Base-by-base conservation (phyloP, 1,284 basidiomycete species). In the Ustilago sp. region DNA sequence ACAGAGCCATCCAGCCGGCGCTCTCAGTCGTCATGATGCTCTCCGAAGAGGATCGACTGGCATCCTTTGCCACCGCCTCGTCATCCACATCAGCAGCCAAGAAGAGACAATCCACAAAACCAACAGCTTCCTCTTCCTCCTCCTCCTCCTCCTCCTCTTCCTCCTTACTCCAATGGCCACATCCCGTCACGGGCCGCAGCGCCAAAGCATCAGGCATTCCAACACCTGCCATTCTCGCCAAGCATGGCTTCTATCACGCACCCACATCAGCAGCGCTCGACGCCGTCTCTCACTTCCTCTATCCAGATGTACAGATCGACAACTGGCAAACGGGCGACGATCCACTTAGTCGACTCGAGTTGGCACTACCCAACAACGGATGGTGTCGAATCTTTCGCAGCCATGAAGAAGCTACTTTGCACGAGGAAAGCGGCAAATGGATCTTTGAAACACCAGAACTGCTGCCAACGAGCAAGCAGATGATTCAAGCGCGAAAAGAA, bases 171-270 rank as follows among this genome's bases (percentile, higher is more conserved):
- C 39, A 39, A 60, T 80, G 77, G 79, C 79, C 77, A 8, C 73
- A 78, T 70, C 73, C 72, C 39, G 57, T 64, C 50, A 62, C 65
- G 0, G 64, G 59, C 4, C 61, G 64, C n/a, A 62, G 59, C 41
- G 72, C 62, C 32, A 76, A 74, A 52, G 12, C 71, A 12, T 61
- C 68, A 13, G 55, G 53, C 59, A 77, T 77, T 52, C 82, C 84
- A 28, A 78, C 82, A 3, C 81, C 83, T 1, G 19, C 59, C 23
- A 52, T 67, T 8, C 79, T 86, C 41, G 83, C 84, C 8, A 57
- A 61, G 13, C 64, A 83, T 28, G 83, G 83, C 67, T 81, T 84
- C 66, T 84, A 80, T 59, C 80, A 77, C 59, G 39, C 74, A 5
- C 81, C 79, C n/a, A 71, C 58, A 38, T 50, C 66, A 3, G 74